Evolutionary conservation across 306 rosid genomes (phyloP).

Genomic region (Fragaria ananassa): DNA sequence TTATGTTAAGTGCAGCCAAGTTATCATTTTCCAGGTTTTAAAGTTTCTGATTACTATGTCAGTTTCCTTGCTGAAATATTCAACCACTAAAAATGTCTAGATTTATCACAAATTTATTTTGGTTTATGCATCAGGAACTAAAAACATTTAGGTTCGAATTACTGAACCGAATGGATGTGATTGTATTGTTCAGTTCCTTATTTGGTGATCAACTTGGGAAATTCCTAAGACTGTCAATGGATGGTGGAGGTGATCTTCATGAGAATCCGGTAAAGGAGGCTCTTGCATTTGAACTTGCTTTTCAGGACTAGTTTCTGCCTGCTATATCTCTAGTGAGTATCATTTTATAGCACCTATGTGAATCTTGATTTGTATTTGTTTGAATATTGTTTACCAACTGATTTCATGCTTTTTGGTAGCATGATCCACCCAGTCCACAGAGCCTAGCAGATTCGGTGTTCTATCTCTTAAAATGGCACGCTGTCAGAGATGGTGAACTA

Average conservation of each 20-base stretch:
- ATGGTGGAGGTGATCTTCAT: not conserved
- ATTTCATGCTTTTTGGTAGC: not conserved
- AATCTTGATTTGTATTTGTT: not conserved
- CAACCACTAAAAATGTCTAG: too few relatives aligned
- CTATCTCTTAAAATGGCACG: not conserved
- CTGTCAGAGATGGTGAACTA: not conserved
- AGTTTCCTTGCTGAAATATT: not conserved
- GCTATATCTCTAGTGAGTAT: slow-evolving; percentile 3
- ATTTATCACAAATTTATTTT: not conserved
- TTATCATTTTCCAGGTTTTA: not conserved
- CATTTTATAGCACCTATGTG: not conserved
- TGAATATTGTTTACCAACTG: not conserved
- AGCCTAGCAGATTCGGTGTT: not conserved
- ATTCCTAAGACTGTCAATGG: slow-evolving; percentile 1
- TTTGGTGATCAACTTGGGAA: not conserved
- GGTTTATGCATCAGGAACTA: not conserved
- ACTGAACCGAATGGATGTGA: not conserved
- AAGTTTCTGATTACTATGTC: not conserved
- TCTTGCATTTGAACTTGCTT: not conserved
- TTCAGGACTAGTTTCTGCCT: slow-evolving; percentile 2
- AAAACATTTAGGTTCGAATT: not conserved
- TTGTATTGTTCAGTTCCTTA: not conserved
- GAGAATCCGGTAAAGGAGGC: not conserved
- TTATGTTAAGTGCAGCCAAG: not conserved
- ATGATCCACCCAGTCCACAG: not conserved